Base-by-base conservation (phyloP, 2,329 filamentous ascomycete species). In the Colletotrichum costaricense region DNA sequence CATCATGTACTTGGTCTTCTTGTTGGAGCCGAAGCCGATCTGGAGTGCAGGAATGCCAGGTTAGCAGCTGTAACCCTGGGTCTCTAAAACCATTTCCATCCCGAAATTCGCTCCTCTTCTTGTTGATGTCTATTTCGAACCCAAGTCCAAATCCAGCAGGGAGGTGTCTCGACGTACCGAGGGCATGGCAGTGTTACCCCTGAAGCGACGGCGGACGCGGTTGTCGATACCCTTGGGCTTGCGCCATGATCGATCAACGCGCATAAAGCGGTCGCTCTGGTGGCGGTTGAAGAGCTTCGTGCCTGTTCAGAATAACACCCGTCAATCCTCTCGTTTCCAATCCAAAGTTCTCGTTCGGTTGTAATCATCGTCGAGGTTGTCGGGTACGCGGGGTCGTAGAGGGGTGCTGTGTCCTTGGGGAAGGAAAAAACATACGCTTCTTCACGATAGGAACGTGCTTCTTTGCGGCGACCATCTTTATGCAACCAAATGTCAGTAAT, bases 191-290 rank as follows among this genome's bases (percentile, higher is more conserved):
- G 93, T 93, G 89, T 94, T 94, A 84, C 97, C 95, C 89, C 94
- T 95, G 92, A 99, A 99, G 80, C 97, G 94, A 91, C 97, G 93
- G 86, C 97, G 94, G 85, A 99, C 96, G 83, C 94, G 90, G 91
- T 95, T 97, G 90, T 99, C 97, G 88, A 99, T 99, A 95, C 97
- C 97, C 94, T 99, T 99, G 81, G 97, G 97, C 92, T 98, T 99
- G 89, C 97, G 94, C 97, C 97, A 99, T 91, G 91, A 93, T 80
- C 93, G 86, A 84, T 90, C 93, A 80, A 98, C 93, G 85, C 97
- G 93, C 90, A 93, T 98, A 91, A 97, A 99, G 86, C 93, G 93
- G 88, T 98, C 97, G 87, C 91, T 94, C 93, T 99, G 97, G 90
- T 99, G 97, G 86, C 97, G 94, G 88, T 92, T 92, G 93, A 98